phyloP scores from a whole-genome alignment of 2,329 filamentous ascomycete species.

The Botrytis squamosa region DNA sequence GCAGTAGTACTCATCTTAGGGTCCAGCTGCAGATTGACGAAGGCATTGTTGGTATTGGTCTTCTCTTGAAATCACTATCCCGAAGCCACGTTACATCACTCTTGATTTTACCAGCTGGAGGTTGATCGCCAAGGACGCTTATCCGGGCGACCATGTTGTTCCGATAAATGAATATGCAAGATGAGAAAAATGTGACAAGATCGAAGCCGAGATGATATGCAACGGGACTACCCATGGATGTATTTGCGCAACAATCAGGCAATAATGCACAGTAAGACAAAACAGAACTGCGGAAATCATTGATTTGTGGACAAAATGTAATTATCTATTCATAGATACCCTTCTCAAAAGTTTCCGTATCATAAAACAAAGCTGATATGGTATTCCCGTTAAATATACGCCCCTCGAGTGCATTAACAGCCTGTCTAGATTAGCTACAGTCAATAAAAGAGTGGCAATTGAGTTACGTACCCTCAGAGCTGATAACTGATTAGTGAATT shows the following conservation, averaged over 20 bases:
- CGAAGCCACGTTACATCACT: neutral
- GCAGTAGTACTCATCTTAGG: neutral
- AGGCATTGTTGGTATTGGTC: neutral
- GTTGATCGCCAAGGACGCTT: too few species aligned
- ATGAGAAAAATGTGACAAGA: neutral
- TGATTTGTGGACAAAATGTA: neutral
- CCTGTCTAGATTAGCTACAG: conserved; percentile 50
- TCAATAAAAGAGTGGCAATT: conserved; percentile 7
- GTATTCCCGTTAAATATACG: conserved; percentile 84
- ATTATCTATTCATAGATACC: conserved; percentile 50
- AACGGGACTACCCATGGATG: neutral
- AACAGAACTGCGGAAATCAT: neutral
- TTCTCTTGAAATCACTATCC: neutral
- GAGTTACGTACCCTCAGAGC: conserved; percentile 69
- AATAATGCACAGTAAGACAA: neutral
- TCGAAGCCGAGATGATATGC: neutral
- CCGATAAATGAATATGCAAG: neutral
- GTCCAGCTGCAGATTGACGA: neutral
- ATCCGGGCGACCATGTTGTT: neutral
- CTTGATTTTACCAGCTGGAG: neutral
- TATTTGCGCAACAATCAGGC: neutral
- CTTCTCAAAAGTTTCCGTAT: conserved; percentile 76
- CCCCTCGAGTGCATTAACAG: conserved; percentile 85
- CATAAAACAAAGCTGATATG: conserved; percentile 80
- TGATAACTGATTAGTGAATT: conserved; percentile 83